Base-by-base conservation (phyloP, 768 basidiomycete species). In the Steccherinum ochraceum region DNA sequence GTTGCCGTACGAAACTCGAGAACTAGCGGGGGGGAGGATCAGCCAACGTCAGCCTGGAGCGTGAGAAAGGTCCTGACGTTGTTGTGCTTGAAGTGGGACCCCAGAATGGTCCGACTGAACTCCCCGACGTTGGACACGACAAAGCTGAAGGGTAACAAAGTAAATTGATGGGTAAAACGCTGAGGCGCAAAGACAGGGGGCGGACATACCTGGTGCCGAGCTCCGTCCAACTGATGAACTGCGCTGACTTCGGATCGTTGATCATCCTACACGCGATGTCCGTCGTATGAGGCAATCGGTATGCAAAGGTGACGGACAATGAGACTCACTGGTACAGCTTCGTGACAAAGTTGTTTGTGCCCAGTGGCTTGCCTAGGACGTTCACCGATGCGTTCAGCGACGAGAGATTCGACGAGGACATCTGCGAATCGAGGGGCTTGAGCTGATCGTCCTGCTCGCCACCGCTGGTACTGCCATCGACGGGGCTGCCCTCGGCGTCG, bases 1-100 rank as follows among this genome's bases (percentile, higher is more conserved):
- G 78, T 64, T 95, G 93, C 57, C 93, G 83, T 49, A 94, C 91
- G 65, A 96, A 95, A 61, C 88, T 90, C 12, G 89, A 91, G 66
- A 96, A 95, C 84, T 95, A 61, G 7, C 47, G 43, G 30, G 40
- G 52, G 50, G 19, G 53, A 18, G 35, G 48, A 44, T 42, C 43
- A 30, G 53, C 52, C 54, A 30, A 39, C 12, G 43, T 12, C 30
- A 35, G 30, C 10, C 24, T 51, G 52, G 48, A 45, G n/a, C 24
- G 45, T 43, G 51, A 48, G 45, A 27, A 30, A 35, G 20, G 51
- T 19, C 70, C 86, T 51, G 54, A 88, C 88, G 64, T 91, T 91
- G 66, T 90, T 91, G 69, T 93, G 90, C 67, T 91, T 92, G 69
- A 92, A 93, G 63, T 93, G 89, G 2, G 84, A 81, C 2, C 89